Conservation (phyloP, 2,329 filamentous ascomycete genomes). For the Lasiodiplodia gonubiensis region DNA sequence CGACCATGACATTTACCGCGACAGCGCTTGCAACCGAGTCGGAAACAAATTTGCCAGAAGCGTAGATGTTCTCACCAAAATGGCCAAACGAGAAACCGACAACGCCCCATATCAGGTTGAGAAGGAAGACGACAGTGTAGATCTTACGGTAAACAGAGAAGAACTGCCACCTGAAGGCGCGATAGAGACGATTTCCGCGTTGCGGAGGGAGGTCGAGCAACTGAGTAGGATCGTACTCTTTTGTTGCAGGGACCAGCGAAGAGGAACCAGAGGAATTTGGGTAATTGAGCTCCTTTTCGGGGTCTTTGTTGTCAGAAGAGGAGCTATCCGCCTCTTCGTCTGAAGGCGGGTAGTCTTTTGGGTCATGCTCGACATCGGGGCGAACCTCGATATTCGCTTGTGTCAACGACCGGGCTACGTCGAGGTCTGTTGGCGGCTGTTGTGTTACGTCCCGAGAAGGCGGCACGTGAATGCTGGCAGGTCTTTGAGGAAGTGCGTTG, state of each 20-base stretch:
- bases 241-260: background rate
- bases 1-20: constrained; percentile 42
- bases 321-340: background rate
- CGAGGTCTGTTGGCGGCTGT: background rate
- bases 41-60: background rate
- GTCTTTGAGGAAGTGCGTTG: background rate
- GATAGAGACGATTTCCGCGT: background rate
- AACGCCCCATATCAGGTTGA: constrained; percentile 23
- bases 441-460: background rate
- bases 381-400: background rate
- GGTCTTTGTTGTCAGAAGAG: background rate
- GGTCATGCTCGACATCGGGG: background rate
- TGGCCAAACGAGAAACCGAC: constrained; percentile 14
- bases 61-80: constrained; percentile 6
- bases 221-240: background rate
- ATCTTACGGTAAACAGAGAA: constrained; percentile 28
- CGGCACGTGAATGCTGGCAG: background rate
- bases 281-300: background rate
- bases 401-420: background rate
- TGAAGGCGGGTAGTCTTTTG: background rate
- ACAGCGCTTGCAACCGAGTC: constrained; percentile 37
- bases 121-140: constrained; percentile 21
- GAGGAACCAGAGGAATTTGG: background rate
- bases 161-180: constrained; percentile 21
- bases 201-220: constrained; percentile 8